A percentile compares a stretch with the other conserved stretches of the same genome.
Evolutionary conservation across 23 red algal species (phyloP).

Genomic region (Gracilaria domingensis): DNA sequence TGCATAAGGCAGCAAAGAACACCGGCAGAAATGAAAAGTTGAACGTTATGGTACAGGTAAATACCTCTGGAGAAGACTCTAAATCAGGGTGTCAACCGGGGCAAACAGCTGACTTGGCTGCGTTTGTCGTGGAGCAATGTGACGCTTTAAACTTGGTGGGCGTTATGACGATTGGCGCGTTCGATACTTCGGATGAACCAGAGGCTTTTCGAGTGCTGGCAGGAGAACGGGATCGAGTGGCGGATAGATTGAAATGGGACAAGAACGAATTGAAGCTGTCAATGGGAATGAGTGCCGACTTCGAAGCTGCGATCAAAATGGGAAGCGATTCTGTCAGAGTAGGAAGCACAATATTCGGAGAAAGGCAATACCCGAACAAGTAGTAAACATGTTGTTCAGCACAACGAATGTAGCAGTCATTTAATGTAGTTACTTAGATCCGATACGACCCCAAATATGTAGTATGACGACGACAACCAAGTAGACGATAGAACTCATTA

Average conservation of each 20-base stretch:
- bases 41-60: constrained; percentile 96
- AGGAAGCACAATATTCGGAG: constrained; percentile 94
- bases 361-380: constrained; percentile 67
- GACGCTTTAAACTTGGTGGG: constrained; percentile 77
- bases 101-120: constrained; percentile 70
- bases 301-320: constrained; percentile 85
- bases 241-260: constrained; percentile 9
- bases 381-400: background rate
- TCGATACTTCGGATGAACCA: constrained; percentile 68
- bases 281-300: constrained; percentile 99
- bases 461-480: constrained; percentile 82
- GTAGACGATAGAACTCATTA: constrained; percentile 84
- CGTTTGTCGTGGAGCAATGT: constrained; percentile 68
- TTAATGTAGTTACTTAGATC: constrained; percentile 46
- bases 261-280: constrained; percentile 69
- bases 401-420: constrained; percentile 2
- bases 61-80: constrained; percentile 87
- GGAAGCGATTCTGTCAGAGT: constrained; percentile 89
- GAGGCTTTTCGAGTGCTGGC: constrained; percentile 72
- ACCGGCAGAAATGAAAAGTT: constrained; percentile 45
- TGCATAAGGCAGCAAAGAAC: constrained; percentile 62
- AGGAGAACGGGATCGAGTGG: constrained; percentile 56
- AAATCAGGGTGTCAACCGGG: constrained; percentile 80
- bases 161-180: constrained; percentile 98
- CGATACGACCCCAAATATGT: constrained; percentile 81